A percentile compares a stretch with the other conserved stretches of the same genome.
Evolutionary conservation across 1,284 basidiomycete genomes (phyloP).

Genomic region (Ustilago sp.): DNA sequence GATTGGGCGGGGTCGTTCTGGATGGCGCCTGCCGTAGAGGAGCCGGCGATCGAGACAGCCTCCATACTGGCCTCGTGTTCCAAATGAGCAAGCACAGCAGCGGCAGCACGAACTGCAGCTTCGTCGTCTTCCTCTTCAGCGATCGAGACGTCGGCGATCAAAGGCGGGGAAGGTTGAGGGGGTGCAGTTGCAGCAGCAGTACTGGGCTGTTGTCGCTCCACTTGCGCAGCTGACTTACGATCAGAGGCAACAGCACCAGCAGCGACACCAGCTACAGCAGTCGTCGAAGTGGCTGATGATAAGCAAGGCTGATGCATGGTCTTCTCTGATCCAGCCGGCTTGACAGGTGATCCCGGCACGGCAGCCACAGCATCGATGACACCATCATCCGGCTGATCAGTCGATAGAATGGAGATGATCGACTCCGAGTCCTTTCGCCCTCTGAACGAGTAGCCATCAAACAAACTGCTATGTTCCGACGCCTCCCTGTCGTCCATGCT

Average conservation of each 20-base stretch:
- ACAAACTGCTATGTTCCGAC: constrained; percentile 47
- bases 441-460: constrained; percentile 66
- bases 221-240: constrained; percentile 6
- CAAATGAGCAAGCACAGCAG: constrained; percentile 60
- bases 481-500: constrained; percentile 44
- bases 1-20: constrained; percentile 19
- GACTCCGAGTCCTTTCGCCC: constrained; percentile 63
- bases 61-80: constrained; percentile 56
- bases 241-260: constrained; percentile 10
- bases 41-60: constrained; percentile 22
- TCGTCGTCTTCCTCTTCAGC: constrained; percentile 61
- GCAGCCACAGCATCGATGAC: constrained; percentile 16
- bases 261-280: constrained; percentile 20
- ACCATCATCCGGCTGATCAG: constrained; percentile 30
- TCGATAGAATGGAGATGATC: constrained; percentile 45
- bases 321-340: constrained; percentile 2
- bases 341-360: constrained; percentile 18
- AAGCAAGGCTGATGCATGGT: background rate
- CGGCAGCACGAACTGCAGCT: constrained; percentile 54
- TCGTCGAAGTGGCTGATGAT: constrained; percentile 10
- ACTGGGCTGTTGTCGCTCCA: constrained; percentile 10
- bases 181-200: constrained; percentile 2
- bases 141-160: constrained; percentile 27
- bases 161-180: constrained; percentile 5
- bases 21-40: constrained; percentile 12